A percentile compares a stretch with the other conserved stretches of the same genome.
phyloP scores from a whole-genome alignment of 2,329 filamentous ascomycete genomes.

The Xylariales sp. region DNA sequence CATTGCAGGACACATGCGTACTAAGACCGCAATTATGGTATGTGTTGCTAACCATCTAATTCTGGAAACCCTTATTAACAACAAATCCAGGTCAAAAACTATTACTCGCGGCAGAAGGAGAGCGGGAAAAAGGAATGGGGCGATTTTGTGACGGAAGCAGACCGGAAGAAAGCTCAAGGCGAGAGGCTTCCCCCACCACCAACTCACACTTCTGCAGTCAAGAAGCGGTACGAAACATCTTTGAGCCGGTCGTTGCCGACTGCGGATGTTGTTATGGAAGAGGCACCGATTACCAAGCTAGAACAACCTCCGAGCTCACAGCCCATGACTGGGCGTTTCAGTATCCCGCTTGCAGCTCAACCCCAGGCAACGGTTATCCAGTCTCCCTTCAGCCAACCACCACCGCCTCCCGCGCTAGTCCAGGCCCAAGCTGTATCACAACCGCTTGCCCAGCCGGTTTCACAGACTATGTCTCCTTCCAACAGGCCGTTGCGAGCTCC shows the following conservation, averaged over 20 bases:
- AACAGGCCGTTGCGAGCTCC: constrained; percentile 39
- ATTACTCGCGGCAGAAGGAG: constrained; percentile 60
- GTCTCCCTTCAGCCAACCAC: constrained; percentile 22
- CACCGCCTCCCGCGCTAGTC: constrained; percentile 16
- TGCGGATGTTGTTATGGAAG: constrained; percentile 40
- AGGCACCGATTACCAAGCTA: constrained; percentile 39
- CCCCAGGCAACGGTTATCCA: constrained; percentile 24
- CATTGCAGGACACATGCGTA: constrained; percentile 75
- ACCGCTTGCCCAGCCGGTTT: constrained; percentile 28
- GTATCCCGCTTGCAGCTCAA: constrained; percentile 41
- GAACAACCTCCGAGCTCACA: constrained; percentile 34
- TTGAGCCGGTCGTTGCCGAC: constrained; percentile 44
- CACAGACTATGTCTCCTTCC: constrained; percentile 43
- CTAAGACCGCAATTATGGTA: constrained; percentile 85
- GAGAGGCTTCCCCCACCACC: constrained; percentile 59
- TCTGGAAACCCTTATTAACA: too few species aligned
- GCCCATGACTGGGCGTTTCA: constrained; percentile 35
- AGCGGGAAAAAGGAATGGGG: constrained; percentile 59
- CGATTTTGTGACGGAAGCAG: constrained; percentile 54
- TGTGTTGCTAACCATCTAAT: too few species aligned
- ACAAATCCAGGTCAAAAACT: constrained; percentile 59
- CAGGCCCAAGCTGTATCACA: constrained; percentile 28
- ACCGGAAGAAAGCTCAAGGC: constrained; percentile 48
- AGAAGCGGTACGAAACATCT: constrained; percentile 45
- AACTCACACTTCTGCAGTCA: constrained; percentile 45